phyloP scores from a whole-genome alignment of 495 filamentous ascomycete species.

The Geopyxis carbonaria region DNA sequence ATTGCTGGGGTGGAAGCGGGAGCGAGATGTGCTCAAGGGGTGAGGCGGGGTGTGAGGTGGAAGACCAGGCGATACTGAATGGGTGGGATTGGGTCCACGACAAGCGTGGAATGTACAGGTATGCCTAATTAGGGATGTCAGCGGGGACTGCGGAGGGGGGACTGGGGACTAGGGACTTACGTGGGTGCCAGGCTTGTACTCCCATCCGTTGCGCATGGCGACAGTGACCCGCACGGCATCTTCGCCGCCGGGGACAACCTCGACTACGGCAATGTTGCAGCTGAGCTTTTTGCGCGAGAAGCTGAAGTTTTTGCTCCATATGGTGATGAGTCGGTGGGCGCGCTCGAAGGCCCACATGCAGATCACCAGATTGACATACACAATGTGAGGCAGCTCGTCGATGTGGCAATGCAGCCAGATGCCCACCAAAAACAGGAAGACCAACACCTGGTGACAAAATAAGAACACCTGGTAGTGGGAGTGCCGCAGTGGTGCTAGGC shows the following conservation, averaged over 20 bases:
- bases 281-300: conserved; percentile 50
- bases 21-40: neutral
- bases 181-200: conserved; percentile 70
- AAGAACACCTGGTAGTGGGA: conserved; percentile 95
- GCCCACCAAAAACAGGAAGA: conserved; percentile 41
- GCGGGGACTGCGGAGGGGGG: neutral
- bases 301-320: conserved; percentile 55
- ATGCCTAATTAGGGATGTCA: conserved; percentile 29
- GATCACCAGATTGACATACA: conserved; percentile 50
- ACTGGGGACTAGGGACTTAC: no score
- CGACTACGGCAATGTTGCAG: conserved; percentile 32
- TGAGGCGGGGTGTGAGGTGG: conserved; percentile 4
- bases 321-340: conserved; percentile 43
- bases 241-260: conserved; percentile 61
- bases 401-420: conserved; percentile 56
- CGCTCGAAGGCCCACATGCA: conserved; percentile 66
- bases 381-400: conserved; percentile 43
- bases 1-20: conserved; percentile 3
- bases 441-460: conserved; percentile 58
- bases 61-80: conserved; percentile 79
- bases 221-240: conserved; percentile 56
- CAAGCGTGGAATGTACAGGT: conserved; percentile 62
- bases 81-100: conserved; percentile 78
- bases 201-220: conserved; percentile 56
- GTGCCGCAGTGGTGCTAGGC: conserved; percentile 63